Evolutionary conservation across 2,329 filamentous ascomycete genomes (phyloP), one percentile per base, ranked within the genome.

Genomic region (Trichoderma arundinaceum): DNA sequence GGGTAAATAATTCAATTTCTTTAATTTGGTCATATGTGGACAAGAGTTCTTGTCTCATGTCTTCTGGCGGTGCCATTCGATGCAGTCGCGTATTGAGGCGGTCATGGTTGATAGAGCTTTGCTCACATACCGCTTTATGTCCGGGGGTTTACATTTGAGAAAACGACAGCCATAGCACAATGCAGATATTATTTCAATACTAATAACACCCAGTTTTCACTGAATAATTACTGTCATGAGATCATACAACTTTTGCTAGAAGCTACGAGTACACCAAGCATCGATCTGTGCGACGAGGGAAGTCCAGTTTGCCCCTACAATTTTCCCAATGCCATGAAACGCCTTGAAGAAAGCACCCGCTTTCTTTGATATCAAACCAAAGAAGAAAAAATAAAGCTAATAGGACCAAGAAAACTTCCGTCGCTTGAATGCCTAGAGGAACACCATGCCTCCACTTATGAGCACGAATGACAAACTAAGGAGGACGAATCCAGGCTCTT

Each of bases 391-490:
- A 19, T 19, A 33, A 28, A 19, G 4, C 22, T 12, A 10, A 41
- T 15, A 52, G 19, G 12, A 10, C 7, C n/a, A 7, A 35, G 13
- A 33, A 32, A 1, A 9, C 5, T 1, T 10, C n/a, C 33, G 35
- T 7, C 6, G 35, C 10, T 2, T 9, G 28, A n/a, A 6, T 19
- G n/a, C 2, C 22, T 58, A 71, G 35, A 71, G 61, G 32, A 70
- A 58, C 15, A 68, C 67, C 69, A 74, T 72, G 28, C 71, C 72
- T 12, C 72, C 64, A 9, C 67, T 69, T 28, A 73, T 68, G 35
- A 74, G 43, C 17, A 72, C 69, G 35, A 74, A 61, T 2, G 72
- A 71, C 19, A 74, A 41, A 10, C 68, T 70, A 39, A 73, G 48
- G 15, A 71, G 67, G n/a, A 71, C 38, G 48, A 70, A 68, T 12